phyloP scores from a whole-genome alignment of 805 yeast species.

The Candida boidinii region DNA sequence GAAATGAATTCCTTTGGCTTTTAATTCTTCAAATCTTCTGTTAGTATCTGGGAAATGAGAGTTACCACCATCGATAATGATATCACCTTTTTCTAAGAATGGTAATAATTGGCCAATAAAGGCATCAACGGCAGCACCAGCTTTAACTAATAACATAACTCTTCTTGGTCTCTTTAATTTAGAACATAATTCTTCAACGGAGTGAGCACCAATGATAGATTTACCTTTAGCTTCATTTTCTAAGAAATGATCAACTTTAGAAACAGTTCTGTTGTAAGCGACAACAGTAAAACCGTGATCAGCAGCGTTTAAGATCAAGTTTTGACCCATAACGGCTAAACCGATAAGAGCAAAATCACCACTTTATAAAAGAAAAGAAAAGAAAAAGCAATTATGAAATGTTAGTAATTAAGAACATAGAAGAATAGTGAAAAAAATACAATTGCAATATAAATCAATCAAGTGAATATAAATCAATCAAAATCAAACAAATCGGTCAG shows the following conservation, averaged over 20 bases:
- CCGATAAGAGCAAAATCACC: conserved; percentile 99
- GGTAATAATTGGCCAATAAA: conserved; percentile 86
- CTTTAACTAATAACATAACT: conserved; percentile 88
- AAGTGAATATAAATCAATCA: too few relatives aligned
- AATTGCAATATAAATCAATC: too few relatives aligned
- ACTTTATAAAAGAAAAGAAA: conserved; percentile 24
- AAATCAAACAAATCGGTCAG: too few relatives aligned
- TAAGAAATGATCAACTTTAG: conserved; percentile 91
- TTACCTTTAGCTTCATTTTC: conserved; percentile 96
- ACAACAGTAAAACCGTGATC: conserved; percentile 98
- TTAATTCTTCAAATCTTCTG: conserved; percentile 90
- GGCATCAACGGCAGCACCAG: conserved; percentile 90
- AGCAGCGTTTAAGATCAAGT: conserved; percentile 94
- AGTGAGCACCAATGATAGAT: conserved; percentile 91
- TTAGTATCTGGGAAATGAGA: conserved; percentile 98
- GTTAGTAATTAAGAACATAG: conserved; percentile 10
- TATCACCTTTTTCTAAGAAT: conserved; percentile 90
- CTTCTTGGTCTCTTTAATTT: conserved; percentile 97
- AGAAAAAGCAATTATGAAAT: background rate
- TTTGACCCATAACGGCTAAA: conserved; percentile 99
- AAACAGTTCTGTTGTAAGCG: conserved; percentile 95
- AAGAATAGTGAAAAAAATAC: too few relatives aligned
- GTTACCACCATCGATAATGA: conserved; percentile 99
- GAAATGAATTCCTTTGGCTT: conserved; percentile 77
- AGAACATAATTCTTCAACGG: conserved; percentile 78